A percentile compares a stretch with the other conserved stretches of the same genome.
Evolutionary conservation across 179 eudicot species (phyloP).

Genomic region (Nepenthes alata): DNA sequence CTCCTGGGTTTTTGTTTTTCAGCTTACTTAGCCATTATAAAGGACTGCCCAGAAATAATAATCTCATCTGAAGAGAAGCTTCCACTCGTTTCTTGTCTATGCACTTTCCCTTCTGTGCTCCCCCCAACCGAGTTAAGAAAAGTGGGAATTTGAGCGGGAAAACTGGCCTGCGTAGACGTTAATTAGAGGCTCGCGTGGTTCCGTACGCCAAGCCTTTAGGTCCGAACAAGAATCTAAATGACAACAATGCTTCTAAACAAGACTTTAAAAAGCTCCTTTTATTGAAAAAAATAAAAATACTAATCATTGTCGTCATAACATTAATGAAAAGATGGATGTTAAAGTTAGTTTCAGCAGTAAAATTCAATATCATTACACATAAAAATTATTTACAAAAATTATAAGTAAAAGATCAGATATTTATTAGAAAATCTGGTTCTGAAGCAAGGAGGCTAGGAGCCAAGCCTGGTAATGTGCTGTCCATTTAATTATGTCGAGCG

Average conservation of each 20-base stretch:
- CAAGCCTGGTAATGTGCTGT: no score
- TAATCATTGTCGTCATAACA: no score
- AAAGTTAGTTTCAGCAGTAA: no score
- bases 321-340: no score
- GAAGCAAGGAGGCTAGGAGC: no score
- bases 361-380: no score
- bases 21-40: conserved; percentile 26
- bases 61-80: neutral
- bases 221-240: conserved; percentile 5
- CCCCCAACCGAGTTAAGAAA: conserved; percentile 20
- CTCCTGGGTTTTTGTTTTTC: conserved; percentile 1
- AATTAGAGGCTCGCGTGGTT: neutral
- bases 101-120: neutral
- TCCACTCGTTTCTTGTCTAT: neutral
- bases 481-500: no score
- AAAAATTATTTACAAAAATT: no score
- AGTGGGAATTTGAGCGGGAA: conserved; percentile 22
- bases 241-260: neutral
- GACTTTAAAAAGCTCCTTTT: no score
- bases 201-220: conserved; percentile 6
- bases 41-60: conserved; percentile 7
- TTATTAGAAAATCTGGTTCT: no score
- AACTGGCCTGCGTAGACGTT: conserved; percentile 2
- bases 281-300: no score
- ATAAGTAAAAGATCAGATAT: no score